Conservation (phyloP, 371 early-diverging fungal genomes). For the Coemansia sp. region DNA sequence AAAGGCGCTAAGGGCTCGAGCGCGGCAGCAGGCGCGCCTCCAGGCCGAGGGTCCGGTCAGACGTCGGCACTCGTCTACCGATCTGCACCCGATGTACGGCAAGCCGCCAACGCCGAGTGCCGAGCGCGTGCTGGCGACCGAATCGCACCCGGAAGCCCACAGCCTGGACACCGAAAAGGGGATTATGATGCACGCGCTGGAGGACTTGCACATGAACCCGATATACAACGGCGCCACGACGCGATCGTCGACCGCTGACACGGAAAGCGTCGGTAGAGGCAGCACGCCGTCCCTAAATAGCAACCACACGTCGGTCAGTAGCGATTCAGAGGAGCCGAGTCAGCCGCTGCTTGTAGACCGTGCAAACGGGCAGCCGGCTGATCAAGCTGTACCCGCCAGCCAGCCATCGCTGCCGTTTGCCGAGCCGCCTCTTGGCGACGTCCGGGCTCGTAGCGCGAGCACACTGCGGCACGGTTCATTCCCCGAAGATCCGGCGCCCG, state of each 20-base stretch:
- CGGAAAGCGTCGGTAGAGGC: conserved; percentile 5
- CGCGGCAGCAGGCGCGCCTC: conserved; percentile 52
- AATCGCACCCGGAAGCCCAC: conserved; percentile 28
- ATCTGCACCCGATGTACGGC: conserved; percentile 35
- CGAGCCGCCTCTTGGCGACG: not conserved
- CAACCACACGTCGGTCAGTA: conserved; percentile 7
- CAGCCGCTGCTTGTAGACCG: not conserved
- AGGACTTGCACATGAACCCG: conserved; percentile 41
- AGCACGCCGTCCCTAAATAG: conserved; percentile 12
- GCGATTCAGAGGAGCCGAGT: not conserved
- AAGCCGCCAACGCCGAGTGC: conserved; percentile 11
- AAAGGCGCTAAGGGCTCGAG: conserved; percentile 58
- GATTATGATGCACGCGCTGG: conserved; percentile 26
- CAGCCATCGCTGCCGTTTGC: not conserved
- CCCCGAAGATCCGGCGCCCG: not conserved
- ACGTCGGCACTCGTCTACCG: conserved; percentile 46
- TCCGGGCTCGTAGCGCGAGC: not conserved
- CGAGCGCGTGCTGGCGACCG: conserved; percentile 10
- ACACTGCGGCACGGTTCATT: not conserved
- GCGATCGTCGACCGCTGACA: conserved; percentile 21
- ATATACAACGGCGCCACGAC: conserved; percentile 23
- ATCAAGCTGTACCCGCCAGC: not conserved
- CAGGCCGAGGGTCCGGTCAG: conserved; percentile 27
- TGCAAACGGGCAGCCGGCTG: not conserved
- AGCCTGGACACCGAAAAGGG: conserved; percentile 33